Percentiles rank a stretch among this genome's conserved stretches.
These are phyloP conservation scores for Aspergillus asperescens DNA, from an alignment of 495 filamentous ascomycete species.

Conservation along the genomic window DNA sequence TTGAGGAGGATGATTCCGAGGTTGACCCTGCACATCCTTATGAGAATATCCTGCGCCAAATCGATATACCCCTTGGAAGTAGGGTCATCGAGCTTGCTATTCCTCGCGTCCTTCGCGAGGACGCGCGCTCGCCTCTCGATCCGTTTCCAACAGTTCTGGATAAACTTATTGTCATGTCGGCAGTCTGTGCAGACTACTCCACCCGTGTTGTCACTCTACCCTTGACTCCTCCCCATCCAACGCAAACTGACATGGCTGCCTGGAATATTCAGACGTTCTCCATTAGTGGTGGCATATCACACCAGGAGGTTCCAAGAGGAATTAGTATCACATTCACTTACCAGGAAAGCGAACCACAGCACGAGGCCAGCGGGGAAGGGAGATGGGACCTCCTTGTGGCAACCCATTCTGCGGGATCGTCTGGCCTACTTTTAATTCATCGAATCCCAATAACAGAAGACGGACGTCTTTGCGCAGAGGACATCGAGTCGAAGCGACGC, in stretches of 20 bases:
- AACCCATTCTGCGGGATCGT: constrained; percentile 61
- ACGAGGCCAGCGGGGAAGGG: constrained; percentile 13
- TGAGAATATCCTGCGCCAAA: constrained; percentile 55
- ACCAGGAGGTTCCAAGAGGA: constrained; percentile 57
- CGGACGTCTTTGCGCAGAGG: constrained; percentile 33
- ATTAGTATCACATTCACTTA: constrained; percentile 63
- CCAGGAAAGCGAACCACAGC: constrained; percentile 27
- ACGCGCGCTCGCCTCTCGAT: constrained; percentile 43
- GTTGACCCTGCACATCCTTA: constrained; percentile 48
- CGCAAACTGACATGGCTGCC: constrained; percentile 30
- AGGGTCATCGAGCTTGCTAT: constrained; percentile 56
- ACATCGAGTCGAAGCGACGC: constrained; percentile 55
- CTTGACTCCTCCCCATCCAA: constrained; percentile 63
- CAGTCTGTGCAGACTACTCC: constrained; percentile 63
- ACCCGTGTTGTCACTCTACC: constrained; percentile 69
- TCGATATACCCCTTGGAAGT: constrained; percentile 63
- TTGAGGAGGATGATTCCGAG: constrained; percentile 56
- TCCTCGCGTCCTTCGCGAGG: constrained; percentile 48
- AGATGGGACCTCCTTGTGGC: constrained; percentile 55
- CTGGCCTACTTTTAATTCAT: constrained; percentile 56
- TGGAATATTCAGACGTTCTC: constrained; percentile 58
- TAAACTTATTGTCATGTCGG: constrained; percentile 62
- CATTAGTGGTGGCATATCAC: constrained; percentile 46
- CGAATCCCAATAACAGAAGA: constrained; percentile 42
- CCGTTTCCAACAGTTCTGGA: constrained; percentile 57